Conservation (phyloP, 2,329 filamentous ascomycete species). For the Trichoderma simmonsii region DNA sequence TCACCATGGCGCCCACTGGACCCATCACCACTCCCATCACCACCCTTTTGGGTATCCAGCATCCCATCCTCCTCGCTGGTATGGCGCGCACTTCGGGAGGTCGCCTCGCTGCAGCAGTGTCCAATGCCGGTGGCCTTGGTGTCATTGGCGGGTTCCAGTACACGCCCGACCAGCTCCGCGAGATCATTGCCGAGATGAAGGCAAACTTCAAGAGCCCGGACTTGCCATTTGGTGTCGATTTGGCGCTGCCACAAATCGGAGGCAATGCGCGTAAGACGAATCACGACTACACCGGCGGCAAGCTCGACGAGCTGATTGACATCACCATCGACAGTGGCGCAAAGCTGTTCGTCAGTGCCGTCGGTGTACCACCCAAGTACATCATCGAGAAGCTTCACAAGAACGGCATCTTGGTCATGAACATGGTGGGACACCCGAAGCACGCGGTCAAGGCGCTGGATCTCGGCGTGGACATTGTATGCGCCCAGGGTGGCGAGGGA, state of each 20-base stretch:
- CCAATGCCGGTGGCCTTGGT: constrained; percentile 81
- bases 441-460: constrained; percentile 87
- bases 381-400: constrained; percentile 75
- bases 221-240: constrained; percentile 85
- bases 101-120: constrained; percentile 77
- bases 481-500: constrained; percentile 88
- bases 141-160: constrained; percentile 71
- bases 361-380: constrained; percentile 74
- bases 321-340: constrained; percentile 84
- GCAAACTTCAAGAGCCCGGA: constrained; percentile 61
- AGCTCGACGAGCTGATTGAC: constrained; percentile 82
- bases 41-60: constrained; percentile 73
- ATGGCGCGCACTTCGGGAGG: constrained; percentile 87
- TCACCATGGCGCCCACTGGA: constrained; percentile 41
- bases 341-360: constrained; percentile 79
- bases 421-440: constrained; percentile 92
- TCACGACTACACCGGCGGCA: constrained; percentile 90
- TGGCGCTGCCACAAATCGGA: constrained; percentile 86
- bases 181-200: constrained; percentile 85
- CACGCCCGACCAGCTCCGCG: constrained; percentile 69
- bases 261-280: constrained; percentile 83
- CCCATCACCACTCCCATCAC: constrained; percentile 76
- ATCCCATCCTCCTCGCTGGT: constrained; percentile 88
- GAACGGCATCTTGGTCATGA: constrained; percentile 84
- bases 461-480: constrained; percentile 84